Percentiles rank a stretch among this genome's conserved stretches.
phyloP scores from a whole-genome alignment of 73 alveolate species.

The Blepharisma japonicum region DNA sequence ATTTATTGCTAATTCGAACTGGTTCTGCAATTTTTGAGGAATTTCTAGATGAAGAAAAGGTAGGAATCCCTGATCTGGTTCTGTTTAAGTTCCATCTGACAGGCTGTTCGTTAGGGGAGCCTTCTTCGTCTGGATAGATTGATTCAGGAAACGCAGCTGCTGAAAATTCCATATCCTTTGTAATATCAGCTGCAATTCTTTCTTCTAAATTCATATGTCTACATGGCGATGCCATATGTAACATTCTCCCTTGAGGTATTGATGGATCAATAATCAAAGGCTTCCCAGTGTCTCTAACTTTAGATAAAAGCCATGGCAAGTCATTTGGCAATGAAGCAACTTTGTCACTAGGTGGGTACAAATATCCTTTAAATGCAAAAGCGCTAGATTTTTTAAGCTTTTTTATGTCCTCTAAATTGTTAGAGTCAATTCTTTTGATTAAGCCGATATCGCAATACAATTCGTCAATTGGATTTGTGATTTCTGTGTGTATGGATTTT shows the following conservation, averaged over 20 bases:
- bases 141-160: not conserved
- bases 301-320: not conserved
- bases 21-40: not conserved
- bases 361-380: slow-evolving; percentile 16
- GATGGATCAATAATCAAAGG: slow-evolving; percentile 14
- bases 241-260: slow-evolving; percentile 9
- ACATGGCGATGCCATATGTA: slow-evolving; percentile 24
- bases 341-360: not conserved
- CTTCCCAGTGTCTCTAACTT: not conserved
- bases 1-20: not conserved
- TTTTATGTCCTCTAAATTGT: too few relatives aligned
- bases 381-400: not conserved
- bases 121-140: not conserved
- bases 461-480: not conserved
- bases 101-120: not conserved
- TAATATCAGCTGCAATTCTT: not conserved
- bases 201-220: not conserved
- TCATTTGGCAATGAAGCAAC: not conserved
- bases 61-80: not conserved
- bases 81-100: not conserved
- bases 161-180: not conserved
- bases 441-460: not conserved
- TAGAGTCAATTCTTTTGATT: not conserved
- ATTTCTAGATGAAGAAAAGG: not conserved
- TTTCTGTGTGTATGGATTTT: not conserved